Evolutionary conservation across 2,329 filamentous ascomycete genomes (phyloP).

Genomic region (Cladobotryum protrusum): DNA sequence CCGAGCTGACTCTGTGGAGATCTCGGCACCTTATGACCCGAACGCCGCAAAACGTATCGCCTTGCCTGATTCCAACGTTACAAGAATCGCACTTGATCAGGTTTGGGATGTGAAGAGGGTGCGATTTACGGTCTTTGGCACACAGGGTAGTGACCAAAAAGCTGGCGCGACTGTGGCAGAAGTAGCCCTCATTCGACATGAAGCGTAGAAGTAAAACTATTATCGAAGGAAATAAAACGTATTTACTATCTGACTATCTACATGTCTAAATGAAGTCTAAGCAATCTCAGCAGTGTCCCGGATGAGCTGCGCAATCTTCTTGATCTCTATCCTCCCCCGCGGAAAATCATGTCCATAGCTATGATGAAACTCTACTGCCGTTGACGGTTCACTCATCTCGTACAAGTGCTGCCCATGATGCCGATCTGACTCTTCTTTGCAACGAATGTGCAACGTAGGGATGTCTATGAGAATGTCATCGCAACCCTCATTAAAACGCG

Average conservation of each 20-base stretch:
- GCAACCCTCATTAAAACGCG: neutral
- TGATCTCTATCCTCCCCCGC: constrained; percentile 4
- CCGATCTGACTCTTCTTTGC: neutral
- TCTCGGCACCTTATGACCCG: neutral
- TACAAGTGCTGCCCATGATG: constrained; percentile 4
- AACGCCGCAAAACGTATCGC: neutral
- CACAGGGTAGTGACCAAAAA: neutral
- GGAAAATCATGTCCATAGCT: constrained; percentile 7
- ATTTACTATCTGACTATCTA: no score
- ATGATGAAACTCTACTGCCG: constrained; percentile 3
- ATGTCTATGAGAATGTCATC: constrained; percentile 3
- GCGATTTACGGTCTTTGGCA: neutral
- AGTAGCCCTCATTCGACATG: neutral
- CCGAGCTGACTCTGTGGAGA: neutral
- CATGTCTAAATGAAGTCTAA: no score
- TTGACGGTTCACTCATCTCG: constrained; percentile 1
- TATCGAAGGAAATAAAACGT: no score
- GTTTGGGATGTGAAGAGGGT: neutral
- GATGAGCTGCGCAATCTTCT: constrained; percentile 3
- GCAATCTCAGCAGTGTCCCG: neutral
- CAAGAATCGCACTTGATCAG: neutral
- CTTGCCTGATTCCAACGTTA: neutral
- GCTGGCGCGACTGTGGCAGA: neutral
- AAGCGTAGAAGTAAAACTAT: no score
- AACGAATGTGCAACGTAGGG: constrained; percentile 5